Evolutionary conservation across 345 rosid genomes (phyloP).

Genomic region (Syzygium oleosum): DNA sequence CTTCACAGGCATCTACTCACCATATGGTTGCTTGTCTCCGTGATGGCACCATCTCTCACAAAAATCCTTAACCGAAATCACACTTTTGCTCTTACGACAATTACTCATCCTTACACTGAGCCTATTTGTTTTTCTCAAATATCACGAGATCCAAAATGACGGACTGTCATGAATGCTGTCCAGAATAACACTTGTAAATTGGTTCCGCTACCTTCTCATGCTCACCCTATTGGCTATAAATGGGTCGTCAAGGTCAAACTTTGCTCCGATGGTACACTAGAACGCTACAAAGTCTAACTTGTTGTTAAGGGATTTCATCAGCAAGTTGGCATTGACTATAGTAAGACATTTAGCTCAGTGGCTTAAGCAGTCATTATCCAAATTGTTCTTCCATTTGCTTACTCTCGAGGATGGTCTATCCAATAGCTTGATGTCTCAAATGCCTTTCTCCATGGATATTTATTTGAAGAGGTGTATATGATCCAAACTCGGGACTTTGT

Average conservation of each 20-base stretch:
- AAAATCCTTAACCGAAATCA: neutral
- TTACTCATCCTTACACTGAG: neutral
- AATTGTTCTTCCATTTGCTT: neutral
- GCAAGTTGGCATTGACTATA: neutral
- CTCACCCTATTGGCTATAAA: neutral
- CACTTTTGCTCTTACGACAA: neutral
- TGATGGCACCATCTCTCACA: neutral
- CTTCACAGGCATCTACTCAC: neutral
- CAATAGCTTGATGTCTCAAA: neutral
- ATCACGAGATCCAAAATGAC: neutral
- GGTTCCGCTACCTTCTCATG: neutral
- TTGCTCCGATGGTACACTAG: neutral
- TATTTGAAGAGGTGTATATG: neutral
- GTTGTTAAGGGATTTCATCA: neutral
- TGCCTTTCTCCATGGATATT: neutral
- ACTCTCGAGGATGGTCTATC: neutral
- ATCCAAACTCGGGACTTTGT: neutral
- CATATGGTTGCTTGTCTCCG: neutral
- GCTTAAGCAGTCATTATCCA: neutral
- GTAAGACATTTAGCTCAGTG: neutral
- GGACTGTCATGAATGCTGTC: neutral
- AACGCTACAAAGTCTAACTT: neutral
- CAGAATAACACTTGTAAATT: neutral
- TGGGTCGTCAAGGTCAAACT: slow-evolving; percentile 1
- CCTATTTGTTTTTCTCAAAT: neutral